Evolutionary conservation across 1,284 basidiomycete genomes (phyloP).

Genomic region (Hymenochaete sp.): DNA sequence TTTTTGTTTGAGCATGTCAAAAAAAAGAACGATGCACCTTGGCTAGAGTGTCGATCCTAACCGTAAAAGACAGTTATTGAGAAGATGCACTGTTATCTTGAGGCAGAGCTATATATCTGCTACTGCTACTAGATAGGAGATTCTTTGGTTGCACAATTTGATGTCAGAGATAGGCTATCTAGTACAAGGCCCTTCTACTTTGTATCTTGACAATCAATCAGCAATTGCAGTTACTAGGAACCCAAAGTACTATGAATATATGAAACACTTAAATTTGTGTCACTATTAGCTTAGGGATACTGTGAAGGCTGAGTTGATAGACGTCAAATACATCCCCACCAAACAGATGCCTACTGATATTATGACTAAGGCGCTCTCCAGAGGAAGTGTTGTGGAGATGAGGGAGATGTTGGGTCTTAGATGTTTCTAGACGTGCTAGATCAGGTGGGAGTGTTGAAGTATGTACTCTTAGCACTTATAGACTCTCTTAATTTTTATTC

Average conservation of each 20-base stretch:
- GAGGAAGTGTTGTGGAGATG: background rate
- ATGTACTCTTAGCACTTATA: too few species aligned
- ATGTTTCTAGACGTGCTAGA: too few species aligned
- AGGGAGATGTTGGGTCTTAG: constrained; percentile 3
- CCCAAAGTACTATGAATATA: constrained; percentile 22
- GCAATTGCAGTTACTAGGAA: constrained; percentile 24
- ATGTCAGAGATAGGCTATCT: constrained; percentile 25
- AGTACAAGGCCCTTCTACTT: constrained; percentile 12
- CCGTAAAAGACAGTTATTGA: too few species aligned
- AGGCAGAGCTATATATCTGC: too few species aligned
- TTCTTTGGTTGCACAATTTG: constrained; percentile 30
- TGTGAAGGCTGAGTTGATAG: constrained; percentile 18
- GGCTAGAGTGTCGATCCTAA: too few species aligned
- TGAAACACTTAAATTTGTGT: constrained; percentile 25
- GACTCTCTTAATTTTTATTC: too few species aligned
- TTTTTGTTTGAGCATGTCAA: too few species aligned
- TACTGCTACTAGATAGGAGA: constrained; percentile 24
- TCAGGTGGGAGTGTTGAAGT: too few species aligned
- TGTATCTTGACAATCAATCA: constrained; percentile 24
- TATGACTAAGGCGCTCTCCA: constrained; percentile 4
- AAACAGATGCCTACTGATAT: constrained; percentile 4
- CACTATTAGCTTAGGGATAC: constrained; percentile 23
- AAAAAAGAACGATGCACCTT: too few species aligned
- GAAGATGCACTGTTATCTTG: too few species aligned
- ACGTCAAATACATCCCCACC: constrained; percentile 2